These are phyloP conservation scores for Calophaca sinica DNA, from an alignment of 306 rosid species.

Conservation along the genomic window DNA sequence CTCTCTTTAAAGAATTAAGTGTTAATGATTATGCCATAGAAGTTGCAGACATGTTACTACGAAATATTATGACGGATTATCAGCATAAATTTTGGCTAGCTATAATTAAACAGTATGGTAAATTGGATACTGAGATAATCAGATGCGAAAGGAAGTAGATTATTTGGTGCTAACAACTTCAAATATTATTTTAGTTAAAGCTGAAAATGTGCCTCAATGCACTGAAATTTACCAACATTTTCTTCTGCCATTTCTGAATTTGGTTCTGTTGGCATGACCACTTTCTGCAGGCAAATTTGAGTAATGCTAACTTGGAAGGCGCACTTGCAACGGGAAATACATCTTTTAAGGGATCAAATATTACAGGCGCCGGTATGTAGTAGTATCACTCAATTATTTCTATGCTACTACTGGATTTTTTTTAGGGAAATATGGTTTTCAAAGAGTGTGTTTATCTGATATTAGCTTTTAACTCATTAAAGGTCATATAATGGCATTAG, in stretches of 20 bases:
- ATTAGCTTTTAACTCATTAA: slow-evolving; percentile 8
- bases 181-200: slow-evolving; percentile 23
- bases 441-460: slow-evolving; percentile 19
- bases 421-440: slow-evolving; percentile 28
- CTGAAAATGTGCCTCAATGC: too few species aligned
- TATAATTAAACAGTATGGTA: neutral
- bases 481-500: too few species aligned
- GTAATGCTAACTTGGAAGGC: slow-evolving; percentile 94
- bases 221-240: neutral
- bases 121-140: slow-evolving; percentile 19
- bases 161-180: slow-evolving; percentile 21
- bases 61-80: neutral
- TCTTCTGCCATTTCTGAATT: slow-evolving; percentile 17
- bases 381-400: slow-evolving; percentile 10
- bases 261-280: slow-evolving; percentile 13
- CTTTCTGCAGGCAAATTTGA: slow-evolving; percentile 79
- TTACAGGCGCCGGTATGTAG: slow-evolving; percentile 83
- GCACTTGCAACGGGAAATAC: slow-evolving; percentile 93
- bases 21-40: slow-evolving; percentile 20
- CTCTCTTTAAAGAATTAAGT: slow-evolving; percentile 9
- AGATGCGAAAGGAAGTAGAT: slow-evolving; percentile 17
- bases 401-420: neutral
- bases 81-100: slow-evolving; percentile 2
- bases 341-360: slow-evolving; percentile 80
- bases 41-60: slow-evolving; percentile 6